Evolutionary conservation across 2,329 filamentous ascomycete species (phyloP).

Genomic region (Exophiala alcalophila): DNA sequence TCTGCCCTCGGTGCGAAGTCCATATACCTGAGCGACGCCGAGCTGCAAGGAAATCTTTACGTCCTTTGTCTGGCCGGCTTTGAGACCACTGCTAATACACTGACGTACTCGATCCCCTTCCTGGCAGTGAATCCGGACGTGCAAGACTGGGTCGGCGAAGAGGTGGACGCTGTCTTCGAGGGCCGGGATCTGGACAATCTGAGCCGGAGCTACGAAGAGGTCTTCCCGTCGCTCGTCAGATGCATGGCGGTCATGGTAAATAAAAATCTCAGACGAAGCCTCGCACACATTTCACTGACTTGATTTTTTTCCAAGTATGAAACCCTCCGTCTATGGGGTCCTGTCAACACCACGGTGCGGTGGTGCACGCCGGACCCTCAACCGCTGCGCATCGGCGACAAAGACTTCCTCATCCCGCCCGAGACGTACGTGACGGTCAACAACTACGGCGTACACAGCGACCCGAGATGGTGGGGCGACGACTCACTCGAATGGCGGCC

Average conservation of each 20-base stretch:
- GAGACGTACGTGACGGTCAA: conserved; percentile 25
- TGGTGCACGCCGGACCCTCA: conserved; percentile 17
- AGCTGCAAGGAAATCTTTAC: conserved; percentile 52
- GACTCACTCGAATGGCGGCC: conserved; percentile 34
- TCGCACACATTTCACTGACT: no score
- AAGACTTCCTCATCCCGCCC: conserved; percentile 23
- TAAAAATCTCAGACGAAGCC: conserved; percentile 1
- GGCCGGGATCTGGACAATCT: not conserved
- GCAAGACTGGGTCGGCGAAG: conserved; percentile 48
- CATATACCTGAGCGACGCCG: conserved; percentile 37
- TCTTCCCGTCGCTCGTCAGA: conserved; percentile 17
- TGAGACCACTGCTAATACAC: conserved; percentile 49
- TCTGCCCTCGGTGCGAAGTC: conserved; percentile 20
- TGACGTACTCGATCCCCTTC: conserved; percentile 44
- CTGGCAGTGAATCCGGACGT: conserved; percentile 46
- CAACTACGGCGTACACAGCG: conserved; percentile 33
- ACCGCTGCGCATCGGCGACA: conserved; percentile 18
- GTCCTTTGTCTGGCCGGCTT: conserved; percentile 52
- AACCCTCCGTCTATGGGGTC: conserved; percentile 32
- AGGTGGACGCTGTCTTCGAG: conserved; percentile 33
- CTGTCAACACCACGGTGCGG: conserved; percentile 23
- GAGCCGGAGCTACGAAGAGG: conserved; percentile 19
- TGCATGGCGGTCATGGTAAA: conserved; percentile 24
- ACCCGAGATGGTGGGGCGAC: conserved; percentile 32
- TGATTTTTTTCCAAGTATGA: conserved; percentile 30